Evolutionary conservation across 352 stramenopile genomes (phyloP).

Genomic region (Pythium insidiosum): DNA sequence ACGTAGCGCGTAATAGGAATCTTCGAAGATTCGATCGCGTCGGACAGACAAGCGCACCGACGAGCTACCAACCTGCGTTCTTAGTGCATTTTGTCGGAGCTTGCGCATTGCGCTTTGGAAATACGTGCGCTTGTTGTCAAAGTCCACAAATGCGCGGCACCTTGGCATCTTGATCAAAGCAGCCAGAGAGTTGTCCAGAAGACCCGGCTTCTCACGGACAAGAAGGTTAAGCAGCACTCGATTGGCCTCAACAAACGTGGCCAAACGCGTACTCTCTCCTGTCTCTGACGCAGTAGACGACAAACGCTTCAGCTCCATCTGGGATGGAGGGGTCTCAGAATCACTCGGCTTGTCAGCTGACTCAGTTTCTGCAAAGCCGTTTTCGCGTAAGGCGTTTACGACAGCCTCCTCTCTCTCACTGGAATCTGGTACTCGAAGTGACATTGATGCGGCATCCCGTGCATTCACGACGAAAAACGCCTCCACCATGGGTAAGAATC

Average conservation of each 20-base stretch:
- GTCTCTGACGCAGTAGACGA: conserved; percentile 36
- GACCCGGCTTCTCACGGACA: conserved; percentile 92
- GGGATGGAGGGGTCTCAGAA: conserved; percentile 7
- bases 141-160: conserved; percentile 95
- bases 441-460: conserved; percentile 76
- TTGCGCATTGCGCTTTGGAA: conserved; percentile 95
- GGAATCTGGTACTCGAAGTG: conserved; percentile 58
- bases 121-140: conserved; percentile 99
- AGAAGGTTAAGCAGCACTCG: conserved; percentile 97
- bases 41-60: conserved; percentile 87
- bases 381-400: conserved; percentile 58
- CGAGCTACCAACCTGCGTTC: conserved; percentile 88
- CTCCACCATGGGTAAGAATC: conserved; percentile 97
- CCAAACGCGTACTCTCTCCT: conserved; percentile 64
- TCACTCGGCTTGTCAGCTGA: conserved; percentile 24
- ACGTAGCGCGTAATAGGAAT: conserved; percentile 97
- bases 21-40: conserved; percentile 97
- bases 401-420: conserved; percentile 70
- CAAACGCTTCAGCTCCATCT: conserved; percentile 21
- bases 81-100: conserved; percentile 75
- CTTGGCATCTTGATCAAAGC: conserved; percentile 94
- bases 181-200: conserved; percentile 94
- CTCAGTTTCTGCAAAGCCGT: too few species aligned
- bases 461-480: conserved; percentile 98
- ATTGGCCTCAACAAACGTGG: conserved; percentile 93